phyloP scores from a whole-genome alignment of 2,329 filamentous ascomycete genomes.

The Fusarium veterinarium region DNA sequence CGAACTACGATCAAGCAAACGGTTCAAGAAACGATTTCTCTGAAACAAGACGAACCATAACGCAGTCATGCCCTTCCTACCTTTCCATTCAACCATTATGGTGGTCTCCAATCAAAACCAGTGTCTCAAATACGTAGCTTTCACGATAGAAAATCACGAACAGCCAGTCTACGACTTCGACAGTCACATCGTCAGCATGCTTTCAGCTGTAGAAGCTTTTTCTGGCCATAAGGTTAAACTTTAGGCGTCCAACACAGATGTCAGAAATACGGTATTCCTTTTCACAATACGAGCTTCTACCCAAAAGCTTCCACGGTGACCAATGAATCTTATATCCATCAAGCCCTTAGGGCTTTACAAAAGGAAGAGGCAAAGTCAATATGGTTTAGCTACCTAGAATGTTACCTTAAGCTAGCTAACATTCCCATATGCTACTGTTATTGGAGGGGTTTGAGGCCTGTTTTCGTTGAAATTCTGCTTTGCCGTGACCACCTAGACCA shows the following conservation, averaged over 20 bases:
- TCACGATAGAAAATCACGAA: neutral
- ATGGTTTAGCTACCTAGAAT: fast-evolving
- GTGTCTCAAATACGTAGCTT: neutral
- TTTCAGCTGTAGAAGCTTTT: neutral
- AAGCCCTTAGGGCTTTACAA: neutral
- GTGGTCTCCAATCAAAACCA: fast-evolving
- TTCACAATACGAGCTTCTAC: neutral
- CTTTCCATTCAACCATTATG: fast-evolving
- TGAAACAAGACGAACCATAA: fast-evolving
- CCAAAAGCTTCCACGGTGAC: neutral
- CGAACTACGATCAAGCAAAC: too few relatives aligned
- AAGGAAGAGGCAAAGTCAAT: neutral
- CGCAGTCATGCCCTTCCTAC: fast-evolving
- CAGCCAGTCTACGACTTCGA: neutral
- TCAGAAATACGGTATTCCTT: fast-evolving
- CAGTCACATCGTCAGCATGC: neutral
- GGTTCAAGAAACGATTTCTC: neutral
- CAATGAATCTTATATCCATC: neutral
- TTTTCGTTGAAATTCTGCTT: neutral
- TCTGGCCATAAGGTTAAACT: neutral
- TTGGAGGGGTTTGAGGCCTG: neutral
- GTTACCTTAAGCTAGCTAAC: too few relatives aligned
- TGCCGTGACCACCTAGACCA: neutral
- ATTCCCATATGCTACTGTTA: too few relatives aligned
- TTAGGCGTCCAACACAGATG: fast-evolving